These are phyloP conservation scores for Triticum dicoccoides DNA, from an alignment of 176 grass and related monocot species.

Conservation along the genomic window DNA sequence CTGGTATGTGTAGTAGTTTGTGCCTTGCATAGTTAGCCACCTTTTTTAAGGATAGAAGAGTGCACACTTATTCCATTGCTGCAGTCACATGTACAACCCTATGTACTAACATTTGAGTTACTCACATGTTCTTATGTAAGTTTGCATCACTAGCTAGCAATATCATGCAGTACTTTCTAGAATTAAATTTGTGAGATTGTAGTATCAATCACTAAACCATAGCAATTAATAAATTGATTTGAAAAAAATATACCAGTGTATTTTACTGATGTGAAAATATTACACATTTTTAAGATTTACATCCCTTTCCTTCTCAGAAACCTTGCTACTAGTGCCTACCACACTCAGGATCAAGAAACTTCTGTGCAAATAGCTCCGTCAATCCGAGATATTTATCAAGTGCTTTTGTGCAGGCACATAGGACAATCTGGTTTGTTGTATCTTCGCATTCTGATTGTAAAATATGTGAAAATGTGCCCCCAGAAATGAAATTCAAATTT, in stretches of 20 bases:
- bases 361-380: neutral
- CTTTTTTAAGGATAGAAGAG: slow-evolving; percentile 14
- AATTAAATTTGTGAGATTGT: neutral
- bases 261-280: neutral
- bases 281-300: neutral
- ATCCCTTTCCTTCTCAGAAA: neutral
- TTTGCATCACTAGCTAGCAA: neutral
- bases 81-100: neutral
- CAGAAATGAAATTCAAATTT: neutral
- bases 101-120: neutral
- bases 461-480: neutral
- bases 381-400: neutral
- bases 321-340: neutral
- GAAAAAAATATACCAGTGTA: neutral
- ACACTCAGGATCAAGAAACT: slow-evolving; percentile 18
- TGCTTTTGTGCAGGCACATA: slow-evolving; percentile 7
- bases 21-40: slow-evolving; percentile 12
- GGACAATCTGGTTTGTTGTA: neutral
- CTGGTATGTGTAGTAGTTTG: neutral
- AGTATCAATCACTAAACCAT: neutral
- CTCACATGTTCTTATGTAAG: neutral
- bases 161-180: neutral
- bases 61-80: neutral
- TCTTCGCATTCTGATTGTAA: neutral
- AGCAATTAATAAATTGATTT: neutral